phyloP scores from a whole-genome alignment of 768 basidiomycete species.

The Termitomyces sp. region DNA sequence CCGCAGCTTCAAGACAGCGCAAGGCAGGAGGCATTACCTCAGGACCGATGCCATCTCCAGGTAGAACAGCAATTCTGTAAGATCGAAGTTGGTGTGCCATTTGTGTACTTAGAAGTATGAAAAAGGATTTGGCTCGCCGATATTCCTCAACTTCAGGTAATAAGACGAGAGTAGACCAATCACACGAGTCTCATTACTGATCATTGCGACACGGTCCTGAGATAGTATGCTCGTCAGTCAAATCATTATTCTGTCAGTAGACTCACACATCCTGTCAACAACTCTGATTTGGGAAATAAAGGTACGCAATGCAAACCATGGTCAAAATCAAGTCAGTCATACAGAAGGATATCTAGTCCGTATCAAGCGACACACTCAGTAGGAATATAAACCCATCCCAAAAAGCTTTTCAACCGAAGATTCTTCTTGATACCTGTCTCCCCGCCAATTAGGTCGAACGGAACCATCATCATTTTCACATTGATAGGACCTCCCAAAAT shows the following conservation, averaged over 20 bases:
- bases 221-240: neutral
- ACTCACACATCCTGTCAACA: neutral
- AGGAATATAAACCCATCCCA: slow-evolving; percentile 2
- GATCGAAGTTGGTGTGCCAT: slow-evolving; percentile 20
- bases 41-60: slow-evolving; percentile 52
- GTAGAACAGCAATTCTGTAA: slow-evolving; percentile 44
- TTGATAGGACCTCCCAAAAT: slow-evolving; percentile 29
- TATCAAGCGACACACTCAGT: neutral
- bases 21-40: slow-evolving; percentile 50
- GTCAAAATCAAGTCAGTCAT: neutral
- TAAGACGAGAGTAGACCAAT: neutral
- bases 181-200: neutral
- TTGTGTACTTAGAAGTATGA: neutral
- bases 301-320: neutral
- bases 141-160: neutral
- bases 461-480: neutral
- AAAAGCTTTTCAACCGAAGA: slow-evolving; percentile 1
- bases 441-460: neutral
- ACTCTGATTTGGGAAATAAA: neutral
- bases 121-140: neutral
- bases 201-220: neutral
- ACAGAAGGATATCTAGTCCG: neutral
- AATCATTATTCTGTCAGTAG: neutral
- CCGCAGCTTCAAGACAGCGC: slow-evolving; percentile 40
- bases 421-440: neutral